Evolutionary conservation across 129 eudicot genomes (phyloP).

Genomic region (Heracleum sosnowskyi): DNA sequence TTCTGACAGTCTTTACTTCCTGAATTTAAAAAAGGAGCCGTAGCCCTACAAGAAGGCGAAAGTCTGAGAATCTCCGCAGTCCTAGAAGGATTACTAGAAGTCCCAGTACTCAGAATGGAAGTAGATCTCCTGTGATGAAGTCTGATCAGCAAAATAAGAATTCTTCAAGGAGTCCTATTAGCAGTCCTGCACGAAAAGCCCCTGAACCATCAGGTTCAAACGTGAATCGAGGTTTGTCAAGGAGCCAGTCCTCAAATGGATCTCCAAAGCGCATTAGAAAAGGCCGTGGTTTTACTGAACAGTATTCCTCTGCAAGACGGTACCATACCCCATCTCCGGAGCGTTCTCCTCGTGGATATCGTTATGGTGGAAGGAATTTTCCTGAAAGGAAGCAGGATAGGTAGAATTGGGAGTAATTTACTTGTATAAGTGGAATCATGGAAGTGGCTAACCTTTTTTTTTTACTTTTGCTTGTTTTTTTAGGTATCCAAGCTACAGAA

Average conservation of each 20-base stretch:
- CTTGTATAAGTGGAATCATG: background rate
- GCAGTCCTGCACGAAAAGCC: conserved; percentile 24
- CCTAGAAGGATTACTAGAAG: conserved; percentile 32
- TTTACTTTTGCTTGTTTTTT: conserved; percentile 12
- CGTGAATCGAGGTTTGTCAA: conserved; percentile 22
- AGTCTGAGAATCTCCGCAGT: conserved; percentile 21
- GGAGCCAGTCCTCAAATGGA: conserved; percentile 73
- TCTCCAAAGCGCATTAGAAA: conserved; percentile 75
- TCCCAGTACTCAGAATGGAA: conserved; percentile 20
- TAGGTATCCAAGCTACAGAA: conserved; percentile 61
- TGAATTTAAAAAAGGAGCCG: conserved; percentile 30
- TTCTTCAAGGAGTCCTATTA: conserved; percentile 25
- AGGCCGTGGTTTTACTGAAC: conserved; percentile 93
- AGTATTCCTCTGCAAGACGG: conserved; percentile 67
- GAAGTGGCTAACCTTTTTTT: background rate
- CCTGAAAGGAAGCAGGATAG: conserved; percentile 62
- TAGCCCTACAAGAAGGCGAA: conserved; percentile 36
- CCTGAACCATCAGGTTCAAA: conserved; percentile 30
- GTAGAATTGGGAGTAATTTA: conserved; percentile 18
- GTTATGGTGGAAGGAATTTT: conserved; percentile 49
- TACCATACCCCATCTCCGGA: conserved; percentile 89
- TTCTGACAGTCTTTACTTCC: background rate
- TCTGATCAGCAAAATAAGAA: conserved; percentile 18
- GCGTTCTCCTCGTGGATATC: conserved; percentile 50
- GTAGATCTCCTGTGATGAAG: conserved; percentile 13